Evolutionary conservation across 2,329 filamentous ascomycete genomes (phyloP).

Genomic region (Pseudocercospora musae): DNA sequence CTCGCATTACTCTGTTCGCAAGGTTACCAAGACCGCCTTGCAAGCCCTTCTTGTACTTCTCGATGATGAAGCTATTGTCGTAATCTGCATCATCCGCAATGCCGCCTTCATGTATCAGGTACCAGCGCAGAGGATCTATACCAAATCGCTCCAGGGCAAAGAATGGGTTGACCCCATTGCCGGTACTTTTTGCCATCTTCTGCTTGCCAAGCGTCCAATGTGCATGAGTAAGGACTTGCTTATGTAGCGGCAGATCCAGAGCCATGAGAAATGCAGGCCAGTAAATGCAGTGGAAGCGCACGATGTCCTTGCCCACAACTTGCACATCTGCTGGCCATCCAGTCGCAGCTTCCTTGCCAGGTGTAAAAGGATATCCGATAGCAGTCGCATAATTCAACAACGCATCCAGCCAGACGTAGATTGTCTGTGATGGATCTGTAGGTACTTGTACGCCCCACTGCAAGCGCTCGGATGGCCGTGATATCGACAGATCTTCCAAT

Average conservation of each 20-base stretch:
- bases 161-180: constrained; percentile 93
- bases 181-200: constrained; percentile 96
- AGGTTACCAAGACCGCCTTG: constrained; percentile 79
- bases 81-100: constrained; percentile 79
- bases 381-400: constrained; percentile 91
- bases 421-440: constrained; percentile 77
- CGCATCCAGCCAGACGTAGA: constrained; percentile 98
- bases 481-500: constrained; percentile 84
- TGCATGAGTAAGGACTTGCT: constrained; percentile 78
- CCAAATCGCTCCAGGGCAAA: constrained; percentile 87
- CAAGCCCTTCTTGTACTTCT: constrained; percentile 75
- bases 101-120: constrained; percentile 76
- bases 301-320: constrained; percentile 92
- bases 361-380: constrained; percentile 78
- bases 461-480: constrained; percentile 72
- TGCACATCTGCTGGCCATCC: constrained; percentile 90
- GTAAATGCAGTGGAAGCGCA: constrained; percentile 94
- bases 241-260: constrained; percentile 72
- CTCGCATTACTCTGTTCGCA: constrained; percentile 61
- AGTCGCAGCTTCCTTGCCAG: constrained; percentile 58
- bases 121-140: constrained; percentile 83
- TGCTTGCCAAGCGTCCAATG: constrained; percentile 90
- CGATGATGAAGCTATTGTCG: constrained; percentile 71
- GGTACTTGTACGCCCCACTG: constrained; percentile 89
- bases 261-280: constrained; percentile 97